These are phyloP conservation scores for Esteya vermicola DNA, from an alignment of 2,329 filamentous ascomycete species.

Conservation along the genomic window DNA sequence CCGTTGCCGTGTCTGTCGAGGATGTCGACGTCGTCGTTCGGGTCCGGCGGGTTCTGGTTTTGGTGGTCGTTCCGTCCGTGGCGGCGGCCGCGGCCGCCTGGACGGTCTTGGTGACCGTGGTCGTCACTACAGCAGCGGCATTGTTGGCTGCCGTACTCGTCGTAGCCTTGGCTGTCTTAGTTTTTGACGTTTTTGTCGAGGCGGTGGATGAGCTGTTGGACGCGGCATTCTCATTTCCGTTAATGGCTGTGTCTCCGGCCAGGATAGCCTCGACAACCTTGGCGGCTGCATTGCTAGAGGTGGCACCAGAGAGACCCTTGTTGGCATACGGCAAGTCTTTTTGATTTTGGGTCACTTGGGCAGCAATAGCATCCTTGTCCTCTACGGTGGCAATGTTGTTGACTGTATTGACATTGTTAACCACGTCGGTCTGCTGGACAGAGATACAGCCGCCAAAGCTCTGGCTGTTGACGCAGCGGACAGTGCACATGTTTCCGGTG, in stretches of 20 bases:
- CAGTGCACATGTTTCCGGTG: conserved; percentile 3
- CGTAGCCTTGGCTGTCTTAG: neutral
- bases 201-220: neutral
- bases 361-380: neutral
- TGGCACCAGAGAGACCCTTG: neutral
- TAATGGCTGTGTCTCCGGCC: neutral
- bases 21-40: no score
- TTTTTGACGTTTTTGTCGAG: neutral
- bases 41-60: no score
- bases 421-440: conserved; percentile 1
- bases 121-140: neutral
- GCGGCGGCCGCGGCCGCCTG: neutral
- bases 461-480: conserved; percentile 2
- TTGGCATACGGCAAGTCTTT: neutral
- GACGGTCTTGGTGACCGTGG: neutral
- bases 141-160: neutral
- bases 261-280: conserved; percentile 1
- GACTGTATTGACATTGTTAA: neutral
- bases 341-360: conserved; percentile 1
- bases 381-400: conserved; percentile 1
- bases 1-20: no score
- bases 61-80: no score
- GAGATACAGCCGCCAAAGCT: conserved; percentile 3
- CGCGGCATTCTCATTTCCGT: neutral
- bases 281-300: neutral